Base-by-base conservation (phyloP, 176 grass and related monocot genomes). In the Lolium perenne region DNA sequence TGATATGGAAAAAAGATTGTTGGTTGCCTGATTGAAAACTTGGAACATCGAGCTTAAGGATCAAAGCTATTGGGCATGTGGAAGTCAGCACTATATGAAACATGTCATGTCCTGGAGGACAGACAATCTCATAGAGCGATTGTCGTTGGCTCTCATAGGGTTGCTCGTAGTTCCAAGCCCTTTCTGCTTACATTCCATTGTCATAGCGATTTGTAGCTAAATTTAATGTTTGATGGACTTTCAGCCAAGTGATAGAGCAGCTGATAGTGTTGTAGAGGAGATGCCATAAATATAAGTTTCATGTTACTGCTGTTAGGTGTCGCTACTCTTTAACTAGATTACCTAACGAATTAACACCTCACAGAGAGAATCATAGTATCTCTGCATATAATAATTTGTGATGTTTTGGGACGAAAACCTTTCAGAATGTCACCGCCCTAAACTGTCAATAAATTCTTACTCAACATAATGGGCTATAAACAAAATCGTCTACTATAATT, bases 361-460 rank as follows among this genome's bases (percentile, higher is more conserved):
- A 68, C 58, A 58, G 25, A 35, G 57, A 35, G 57, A 38, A 15
- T 23, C 13, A 15, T 21, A 38, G 25, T 71, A 83, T 17, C 22
- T 77, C 15, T 9, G 13, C 2, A 21, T 9, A 20, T 47, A 55
- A 35, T 38, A 60, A 38, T 54, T 13, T 26, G 10, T 66, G 23
- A 77, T 48, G 14, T 59, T 7, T 70, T 16, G 11, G 48, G 15
- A 55, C 22, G 35, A 80, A 87, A 68, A 87, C 65, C 3, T 87
- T 4, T n/a, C 0, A 56, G 68, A 69, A 54, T 81, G 57, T 6
- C 32, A 75, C 25, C 3, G 2, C 65, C 62, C 10, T 57, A 32
- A 50, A 82, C 43, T 20, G 22, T 85, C 6, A 69, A 18, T 1
- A 21, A 21, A 35, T 40, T 15, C 21, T 48, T 47, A 59, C 3